Evolutionary conservation across 2,329 filamentous ascomycete genomes (phyloP), one percentile per base, ranked within the genome.

Genomic region (Ceratocystis destructans): DNA sequence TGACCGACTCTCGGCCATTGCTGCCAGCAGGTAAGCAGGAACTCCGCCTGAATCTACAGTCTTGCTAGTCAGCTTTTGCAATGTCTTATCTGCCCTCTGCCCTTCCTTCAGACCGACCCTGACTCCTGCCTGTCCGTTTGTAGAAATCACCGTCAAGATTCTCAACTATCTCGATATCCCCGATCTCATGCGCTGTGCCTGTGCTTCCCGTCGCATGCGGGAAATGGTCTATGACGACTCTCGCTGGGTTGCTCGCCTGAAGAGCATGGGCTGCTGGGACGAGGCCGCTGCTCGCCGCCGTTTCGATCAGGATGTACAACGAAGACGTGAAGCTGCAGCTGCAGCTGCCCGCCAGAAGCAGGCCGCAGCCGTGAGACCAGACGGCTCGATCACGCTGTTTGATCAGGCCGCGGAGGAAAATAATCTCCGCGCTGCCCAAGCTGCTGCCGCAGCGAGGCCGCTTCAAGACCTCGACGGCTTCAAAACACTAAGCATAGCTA

Each of bases 211-310:
- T 73, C 88, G 90, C 68, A 84, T 97, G 82, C 87, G 88, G 73
- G 94, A 99, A 77, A 99, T 99, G 92, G 92, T 96, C 2, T 99
- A 97, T 76, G 94, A 99, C 75, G 94, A 99, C 75, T 90, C 91
- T 62, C 83, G 93, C 78, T 99, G 94, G 94, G 88, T 97, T 48
- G 85, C 89, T 69, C 83, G 89, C 69, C 77, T 99, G 65, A 88
- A 88, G 73, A 86, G 82, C 67, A 96, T 99, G 86, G 89, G 87
- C 1, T 88, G 89, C 70, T 99, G 94, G 94, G 87, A 96, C 72
- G 94, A 99, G 73, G 75, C 79, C 2, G 93, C 96, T 73, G 94
- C 94, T 3, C 83, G 92, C 68, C 85, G 83, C 70, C 79, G 89
- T 64, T 89, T 90, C 64, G 93, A 96, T 69, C 87, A 93, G 28